phyloP scores from a whole-genome alignment of 345 rosid species.

The Carallia brachiata region DNA sequence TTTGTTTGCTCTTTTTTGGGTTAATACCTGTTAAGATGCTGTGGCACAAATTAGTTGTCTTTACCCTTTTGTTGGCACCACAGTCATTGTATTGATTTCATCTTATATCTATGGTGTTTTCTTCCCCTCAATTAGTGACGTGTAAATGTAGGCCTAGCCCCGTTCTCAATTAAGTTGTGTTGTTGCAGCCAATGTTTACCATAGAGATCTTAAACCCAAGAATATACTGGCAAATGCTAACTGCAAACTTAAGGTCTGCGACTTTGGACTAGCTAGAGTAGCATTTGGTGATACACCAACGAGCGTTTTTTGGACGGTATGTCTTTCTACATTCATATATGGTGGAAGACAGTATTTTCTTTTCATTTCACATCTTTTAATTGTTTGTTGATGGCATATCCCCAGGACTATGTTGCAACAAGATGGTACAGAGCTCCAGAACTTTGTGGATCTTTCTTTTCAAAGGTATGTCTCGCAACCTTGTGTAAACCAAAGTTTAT shows the following conservation, averaged over 20 bases:
- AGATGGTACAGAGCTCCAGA: constrained; percentile 99
- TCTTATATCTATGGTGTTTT: background rate
- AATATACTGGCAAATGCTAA: constrained; percentile 96
- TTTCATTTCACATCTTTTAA: constrained; percentile 1
- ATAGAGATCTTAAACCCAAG: constrained; percentile 98
- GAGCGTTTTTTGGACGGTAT: constrained; percentile 91
- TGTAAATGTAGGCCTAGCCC: constrained; percentile 1
- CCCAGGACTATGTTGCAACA: constrained; percentile 94
- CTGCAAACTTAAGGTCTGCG: constrained; percentile 95
- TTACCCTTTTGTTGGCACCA: background rate
- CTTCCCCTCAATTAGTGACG: background rate
- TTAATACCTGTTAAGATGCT: background rate
- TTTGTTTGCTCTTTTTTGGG: background rate
- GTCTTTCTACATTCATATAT: constrained; percentile 13
- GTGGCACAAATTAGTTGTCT: background rate
- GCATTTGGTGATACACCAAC: constrained; percentile 88
- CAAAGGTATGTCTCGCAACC: constrained; percentile 58
- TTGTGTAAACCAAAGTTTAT: background rate
- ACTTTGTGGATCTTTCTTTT: constrained; percentile 92
- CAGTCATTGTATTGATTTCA: background rate
- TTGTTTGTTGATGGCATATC: constrained; percentile 10
- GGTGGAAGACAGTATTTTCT: background rate
- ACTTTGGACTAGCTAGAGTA: constrained; percentile 94
- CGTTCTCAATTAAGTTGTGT: constrained; percentile 25
- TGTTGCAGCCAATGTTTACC: constrained; percentile 85